Percentiles rank a stretch among this genome's conserved stretches.
phyloP scores from a whole-genome alignment of 768 basidiomycete species.

The Boletus rubropictus region DNA sequence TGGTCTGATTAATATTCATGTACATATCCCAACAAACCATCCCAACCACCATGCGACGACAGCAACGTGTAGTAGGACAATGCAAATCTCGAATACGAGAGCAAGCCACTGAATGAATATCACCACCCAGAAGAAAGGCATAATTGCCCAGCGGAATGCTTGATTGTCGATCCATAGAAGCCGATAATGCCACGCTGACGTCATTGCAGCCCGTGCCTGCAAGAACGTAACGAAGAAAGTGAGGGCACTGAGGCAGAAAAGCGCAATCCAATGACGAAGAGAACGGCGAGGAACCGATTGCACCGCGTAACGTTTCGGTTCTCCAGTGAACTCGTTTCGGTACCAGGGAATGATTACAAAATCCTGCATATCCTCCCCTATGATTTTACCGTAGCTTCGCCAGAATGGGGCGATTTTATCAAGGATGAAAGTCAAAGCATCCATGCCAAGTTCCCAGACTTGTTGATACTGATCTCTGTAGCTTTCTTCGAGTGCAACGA shows the following conservation, averaged over 20 bases:
- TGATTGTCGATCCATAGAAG: slow-evolving; percentile 54
- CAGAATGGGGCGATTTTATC: slow-evolving; percentile 77
- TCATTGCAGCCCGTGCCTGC: slow-evolving; percentile 54
- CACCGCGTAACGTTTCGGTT: slow-evolving; percentile 62
- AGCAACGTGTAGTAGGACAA: slow-evolving; percentile 54
- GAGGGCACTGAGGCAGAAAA: slow-evolving; percentile 46
- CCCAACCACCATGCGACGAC: slow-evolving; percentile 71
- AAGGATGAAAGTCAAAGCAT: slow-evolving; percentile 66
- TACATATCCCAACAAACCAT: slow-evolving; percentile 55
- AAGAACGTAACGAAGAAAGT: slow-evolving; percentile 48
- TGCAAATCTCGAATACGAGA: slow-evolving; percentile 50
- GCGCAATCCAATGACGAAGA: slow-evolving; percentile 60
- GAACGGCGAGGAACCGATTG: slow-evolving; percentile 55
- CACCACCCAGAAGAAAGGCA: slow-evolving; percentile 60
- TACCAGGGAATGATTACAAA: slow-evolving; percentile 80
- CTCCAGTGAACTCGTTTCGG: slow-evolving; percentile 79
- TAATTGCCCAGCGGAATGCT: slow-evolving; percentile 55
- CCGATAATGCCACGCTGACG: slow-evolving; percentile 48
- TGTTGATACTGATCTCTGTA: slow-evolving; percentile 78
- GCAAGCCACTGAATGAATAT: slow-evolving; percentile 66
- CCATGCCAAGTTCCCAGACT: slow-evolving; percentile 77
- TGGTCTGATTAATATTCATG: slow-evolving; percentile 20
- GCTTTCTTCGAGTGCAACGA: slow-evolving; percentile 68
- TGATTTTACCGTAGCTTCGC: slow-evolving; percentile 77
- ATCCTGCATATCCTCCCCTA: slow-evolving; percentile 72